Base-by-base conservation (phyloP, 169 alveolate genomes). In the Plasmodium gaboni region DNA sequence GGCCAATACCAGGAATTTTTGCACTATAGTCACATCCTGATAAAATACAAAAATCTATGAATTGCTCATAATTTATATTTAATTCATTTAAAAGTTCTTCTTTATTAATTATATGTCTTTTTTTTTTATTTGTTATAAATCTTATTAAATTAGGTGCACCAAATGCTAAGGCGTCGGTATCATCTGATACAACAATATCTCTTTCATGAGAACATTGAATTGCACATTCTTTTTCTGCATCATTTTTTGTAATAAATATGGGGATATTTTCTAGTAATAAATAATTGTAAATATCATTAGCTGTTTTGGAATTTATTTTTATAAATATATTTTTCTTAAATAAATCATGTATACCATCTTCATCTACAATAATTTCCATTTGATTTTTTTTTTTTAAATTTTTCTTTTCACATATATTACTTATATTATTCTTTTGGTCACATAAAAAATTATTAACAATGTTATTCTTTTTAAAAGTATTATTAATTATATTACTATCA, bases 21-120 rank as follows among this genome's bases (percentile, higher is more conserved):
- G 96, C 97, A 88, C 99, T 95, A 92, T 98, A 98, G 94, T 98
- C 99, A 68, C 99, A 98, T n/a, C 99, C 99, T 89, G 99, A 97
- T 74, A 98, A 95, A 38, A 98, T 98, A 93, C 99, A 98, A 80
- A 98, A 94, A 90, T 98, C 99, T 32, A 97, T 95, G 90, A 98
- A 98, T 95, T 97, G 98, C 26, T 97, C 98, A 96, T 94, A 94
- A 60, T 94, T 96, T 69, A 98, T 76, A 51, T 94, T 70, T 74
- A 97, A 95, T 74, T 94, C 94, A 59, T 92, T 86, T 51, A 97
- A 92, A 44, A 94, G 92, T 60, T 86, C 89, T 6, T 92, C 88
- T 38, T 95, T 74, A 32, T 93, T 93, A 9, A 97, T 93, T 55
- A 96, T 88, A 26, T 85, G 88, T 44, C 74, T 88, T 71, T 88